Base-by-base conservation (phyloP, 371 early-diverging fungal species). In the Lichtheimia ornata region DNA sequence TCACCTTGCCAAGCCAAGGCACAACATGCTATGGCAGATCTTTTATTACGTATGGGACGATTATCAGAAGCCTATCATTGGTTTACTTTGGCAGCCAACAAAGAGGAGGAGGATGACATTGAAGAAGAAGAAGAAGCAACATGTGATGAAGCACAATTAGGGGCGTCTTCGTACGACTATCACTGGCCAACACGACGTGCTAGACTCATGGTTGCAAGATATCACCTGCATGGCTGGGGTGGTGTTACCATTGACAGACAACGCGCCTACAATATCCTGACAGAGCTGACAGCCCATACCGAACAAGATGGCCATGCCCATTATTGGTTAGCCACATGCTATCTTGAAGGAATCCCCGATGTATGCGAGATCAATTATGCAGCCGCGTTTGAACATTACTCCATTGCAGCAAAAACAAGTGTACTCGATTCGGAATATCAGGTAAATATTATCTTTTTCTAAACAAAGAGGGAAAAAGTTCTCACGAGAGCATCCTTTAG, bases 251-350 rank as follows among this genome's bases (percentile, higher is more conserved):
- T 64, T 24, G 63, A 65, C 24, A 62, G 62, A 2, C 45, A 63
- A 13, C 51, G 61, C 28, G 81, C 68, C 0, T 77, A 74, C 56
- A 59, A 65, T 5, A 66, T 77, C n/a, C 59, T 80, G 22, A 53
- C 49, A 4, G 61, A 63, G 0, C 53, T 80, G 0, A 62, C 67
- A n/a, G 22, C 60, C 35, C 30, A 51, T 25, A 50, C 52, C 18
- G 52, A 53, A 11, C 44, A 62, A 0, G 67, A 73, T 61, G 63
- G 59, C 25, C 27, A 54, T 50, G 71, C 68, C 20, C 75, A 77
- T 61, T 77, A 76, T 42, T 80, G 81, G 81, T 50, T 74, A 5
- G 81, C 70, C 25, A 68, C 70, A 5, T 77, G 75, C 28, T 72
- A 71, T 41, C 70, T 77, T 59, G 77, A 80, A 66, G 81, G 81